Evolutionary conservation across 2,329 filamentous ascomycete genomes (phyloP), one percentile per base, ranked within the genome.

Genomic region (Microcyclosporella mali): DNA sequence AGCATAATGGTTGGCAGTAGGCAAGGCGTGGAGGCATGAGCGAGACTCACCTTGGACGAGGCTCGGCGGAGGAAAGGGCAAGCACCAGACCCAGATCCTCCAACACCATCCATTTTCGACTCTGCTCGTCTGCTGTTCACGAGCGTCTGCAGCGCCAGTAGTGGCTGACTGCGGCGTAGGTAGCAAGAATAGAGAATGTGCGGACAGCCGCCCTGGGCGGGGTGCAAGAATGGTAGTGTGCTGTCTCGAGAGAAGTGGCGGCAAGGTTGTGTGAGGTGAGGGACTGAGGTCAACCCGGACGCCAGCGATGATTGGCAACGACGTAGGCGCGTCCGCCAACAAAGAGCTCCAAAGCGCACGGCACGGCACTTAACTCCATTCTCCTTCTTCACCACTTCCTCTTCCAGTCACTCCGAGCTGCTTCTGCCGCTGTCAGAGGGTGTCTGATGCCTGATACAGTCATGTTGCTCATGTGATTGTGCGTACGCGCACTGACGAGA

Each of bases 61-160:
- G 37, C 21, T n/a, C 31, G 42, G 25, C 42, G 43, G 25, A 43
- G 37, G 37, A 46, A 46, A 28, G 43, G 47, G 37, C 45, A 47
- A 40, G 34, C 40, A 43, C 37, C 33, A 36, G 43, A 40, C n/a
- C 28, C 35, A 25, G 37, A 31, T 16, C 34, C 36, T 12, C 36
- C 11, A 19, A 28, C 45, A 33, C 40, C 34, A 31, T 47, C 45
- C 45, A 47, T 47, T 16, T 43, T 47, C n/a, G n/a, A n/a, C n/a
- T n/a, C n/a, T n/a, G n/a, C 16, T 16, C 33, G 25, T 25, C 33
- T 17, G 15, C 21, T 4, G 21, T 9, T 25, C 21, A 6, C 21
- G 21, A 9, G 9, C 9, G 21, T 25, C 4, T 25, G 21, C 9
- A 25, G 4, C 21, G 4, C 21, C 21, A 25, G 21, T 4, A 31